These are phyloP conservation scores for Isatis tinctoria DNA, from an alignment of 345 rosid species.

Conservation along the genomic window DNA sequence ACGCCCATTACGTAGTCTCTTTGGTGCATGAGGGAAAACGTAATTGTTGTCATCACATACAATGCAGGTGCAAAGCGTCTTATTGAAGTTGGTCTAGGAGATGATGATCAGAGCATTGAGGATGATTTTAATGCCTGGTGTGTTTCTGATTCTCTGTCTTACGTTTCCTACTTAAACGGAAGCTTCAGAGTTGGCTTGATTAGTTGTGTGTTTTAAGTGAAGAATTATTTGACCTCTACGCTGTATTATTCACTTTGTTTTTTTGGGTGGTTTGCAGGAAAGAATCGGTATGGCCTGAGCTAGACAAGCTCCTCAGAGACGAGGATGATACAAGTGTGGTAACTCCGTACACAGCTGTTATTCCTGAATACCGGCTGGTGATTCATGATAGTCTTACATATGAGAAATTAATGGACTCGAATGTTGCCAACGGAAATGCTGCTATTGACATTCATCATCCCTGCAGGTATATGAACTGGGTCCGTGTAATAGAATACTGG, in stretches of 20 bases:
- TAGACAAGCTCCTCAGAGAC: conserved; percentile 71
- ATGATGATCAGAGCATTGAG: conserved; percentile 98
- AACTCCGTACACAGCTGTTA: conserved; percentile 86
- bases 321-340: conserved; percentile 69
- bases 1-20: neutral
- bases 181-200: neutral
- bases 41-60: neutral
- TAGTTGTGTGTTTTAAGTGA: neutral
- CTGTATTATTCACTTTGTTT: neutral
- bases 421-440: conserved; percentile 56
- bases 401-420: conserved; percentile 33
- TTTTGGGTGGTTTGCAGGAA: conserved; percentile 42
- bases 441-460: conserved; percentile 82
- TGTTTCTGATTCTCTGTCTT: conserved; percentile 8
- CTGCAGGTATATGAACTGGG: conserved; percentile 56
- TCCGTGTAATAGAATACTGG: neutral
- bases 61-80: conserved; percentile 69
- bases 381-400: conserved; percentile 46
- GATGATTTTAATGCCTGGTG: conserved; percentile 84
- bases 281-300: conserved; percentile 77
- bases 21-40: neutral
- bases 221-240: neutral
- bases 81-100: conserved; percentile 80
- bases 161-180: neutral
- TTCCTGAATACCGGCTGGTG: conserved; percentile 75